Percentiles rank a stretch among this genome's conserved stretches.
These are phyloP conservation scores for Diutina sp. DNA, from an alignment of 1,139 yeast genomes.

Conservation along the genomic window DNA sequence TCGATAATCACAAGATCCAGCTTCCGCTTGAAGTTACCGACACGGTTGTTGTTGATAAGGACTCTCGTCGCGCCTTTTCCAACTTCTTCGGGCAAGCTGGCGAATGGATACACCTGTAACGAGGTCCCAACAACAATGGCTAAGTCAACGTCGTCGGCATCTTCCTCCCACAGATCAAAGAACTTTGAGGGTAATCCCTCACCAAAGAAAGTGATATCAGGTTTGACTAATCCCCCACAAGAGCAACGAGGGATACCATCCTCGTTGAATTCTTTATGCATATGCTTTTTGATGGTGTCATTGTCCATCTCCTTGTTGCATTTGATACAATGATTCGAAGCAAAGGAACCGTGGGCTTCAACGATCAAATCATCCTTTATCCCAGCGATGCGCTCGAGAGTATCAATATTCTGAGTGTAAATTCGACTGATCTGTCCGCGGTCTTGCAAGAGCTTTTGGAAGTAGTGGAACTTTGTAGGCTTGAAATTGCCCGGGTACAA, in stretches of 20 bases:
- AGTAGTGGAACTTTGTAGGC: constrained; percentile 72
- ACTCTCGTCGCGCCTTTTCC: constrained; percentile 38
- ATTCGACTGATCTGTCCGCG: constrained; percentile 51
- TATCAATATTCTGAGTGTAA: constrained; percentile 88
- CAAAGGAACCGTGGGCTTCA: constrained; percentile 95
- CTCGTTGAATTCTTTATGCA: constrained; percentile 16
- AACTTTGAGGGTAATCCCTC: constrained; percentile 65
- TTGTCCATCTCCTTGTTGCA: constrained; percentile 47
- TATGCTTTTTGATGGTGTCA: constrained; percentile 31
- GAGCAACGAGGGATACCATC: constrained; percentile 36
- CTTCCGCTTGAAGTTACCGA: constrained; percentile 48
- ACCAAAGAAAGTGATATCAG: constrained; percentile 89
- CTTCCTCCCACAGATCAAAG: constrained; percentile 59
- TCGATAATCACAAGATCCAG: background rate
- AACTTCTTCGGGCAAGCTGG: constrained; percentile 62
- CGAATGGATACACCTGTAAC: constrained; percentile 81
- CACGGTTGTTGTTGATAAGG: constrained; percentile 61
- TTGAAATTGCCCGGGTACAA: constrained; percentile 77
- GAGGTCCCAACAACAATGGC: constrained; percentile 92
- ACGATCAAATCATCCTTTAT: constrained; percentile 49
- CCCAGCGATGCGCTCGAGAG: constrained; percentile 80
- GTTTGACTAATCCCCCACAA: constrained; percentile 74
- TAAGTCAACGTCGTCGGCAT: constrained; percentile 45
- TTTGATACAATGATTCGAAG: constrained; percentile 67
- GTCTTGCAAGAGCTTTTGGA: constrained; percentile 55